These are phyloP conservation scores for Hamamelis virginiana DNA, from an alignment of 164 flowering plant species.

Conservation along the genomic window DNA sequence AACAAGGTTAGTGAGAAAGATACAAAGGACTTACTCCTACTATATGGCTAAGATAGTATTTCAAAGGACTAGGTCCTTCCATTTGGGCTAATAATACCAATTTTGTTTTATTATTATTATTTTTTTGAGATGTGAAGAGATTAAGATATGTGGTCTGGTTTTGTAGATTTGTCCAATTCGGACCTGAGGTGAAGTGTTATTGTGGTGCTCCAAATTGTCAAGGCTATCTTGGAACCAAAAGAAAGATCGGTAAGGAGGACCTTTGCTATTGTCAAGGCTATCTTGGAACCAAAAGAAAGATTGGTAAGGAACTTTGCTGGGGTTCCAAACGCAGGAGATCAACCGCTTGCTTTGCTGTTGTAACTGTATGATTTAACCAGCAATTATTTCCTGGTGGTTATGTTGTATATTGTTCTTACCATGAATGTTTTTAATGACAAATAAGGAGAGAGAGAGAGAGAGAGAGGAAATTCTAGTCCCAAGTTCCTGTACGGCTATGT, in stretches of 20 bases:
- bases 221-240: conserved; percentile 77
- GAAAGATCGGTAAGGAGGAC: conserved; percentile 37
- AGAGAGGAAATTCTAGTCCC: too few species aligned
- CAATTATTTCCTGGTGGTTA: background rate
- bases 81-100: too few species aligned
- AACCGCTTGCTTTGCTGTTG: conserved; percentile 23
- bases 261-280: conserved; percentile 68
- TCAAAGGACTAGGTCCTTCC: too few species aligned
- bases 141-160: background rate
- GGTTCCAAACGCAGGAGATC: conserved; percentile 61
- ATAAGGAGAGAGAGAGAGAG: too few species aligned
- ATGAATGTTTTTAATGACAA: too few species aligned
- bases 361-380: conserved; percentile 19
- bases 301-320: conserved; percentile 46
- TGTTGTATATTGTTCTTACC: conserved; percentile 6
- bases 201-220: conserved; percentile 84
- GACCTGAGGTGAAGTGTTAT: conserved; percentile 69
- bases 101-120: too few species aligned
- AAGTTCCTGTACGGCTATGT: too few species aligned
- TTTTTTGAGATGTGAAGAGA: background rate
- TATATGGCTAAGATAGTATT: too few species aligned
- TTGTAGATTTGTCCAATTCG: conserved; percentile 83
- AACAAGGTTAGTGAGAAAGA: too few species aligned
- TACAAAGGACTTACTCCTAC: too few species aligned
- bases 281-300: conserved; percentile 73